Evolutionary conservation across 164 flowering plant species (phyloP).

Genomic region (Chimonanthus praecox): DNA sequence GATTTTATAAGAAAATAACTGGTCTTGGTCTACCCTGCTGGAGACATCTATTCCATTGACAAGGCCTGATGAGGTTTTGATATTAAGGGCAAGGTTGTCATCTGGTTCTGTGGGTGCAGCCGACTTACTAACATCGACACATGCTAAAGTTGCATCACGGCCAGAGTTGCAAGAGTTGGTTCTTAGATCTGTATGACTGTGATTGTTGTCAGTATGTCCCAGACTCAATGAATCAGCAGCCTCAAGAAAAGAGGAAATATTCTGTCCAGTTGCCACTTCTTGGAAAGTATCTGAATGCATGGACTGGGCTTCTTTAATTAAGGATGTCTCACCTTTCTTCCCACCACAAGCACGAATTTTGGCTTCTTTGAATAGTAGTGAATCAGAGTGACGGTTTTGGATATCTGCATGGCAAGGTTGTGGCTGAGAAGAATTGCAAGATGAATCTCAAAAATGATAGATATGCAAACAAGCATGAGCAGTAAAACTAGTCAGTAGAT

Average conservation of each 20-base stretch:
- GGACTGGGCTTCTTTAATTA: slow-evolving; percentile 16
- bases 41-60: slow-evolving; percentile 46
- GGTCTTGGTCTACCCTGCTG: slow-evolving; percentile 35
- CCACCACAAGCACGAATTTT: slow-evolving; percentile 3
- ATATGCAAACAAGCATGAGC: background rate
- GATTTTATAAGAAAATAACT: slow-evolving; percentile 27
- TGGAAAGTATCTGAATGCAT: slow-evolving; percentile 14
- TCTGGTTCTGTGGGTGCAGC: slow-evolving; percentile 11
- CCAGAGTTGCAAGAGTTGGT: slow-evolving; percentile 6
- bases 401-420: slow-evolving; percentile 8
- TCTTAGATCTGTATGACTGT: slow-evolving; percentile 30
- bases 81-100: slow-evolving; percentile 8
- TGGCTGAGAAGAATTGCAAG: background rate
- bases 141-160: slow-evolving; percentile 3
- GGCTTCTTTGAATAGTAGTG: slow-evolving; percentile 7
- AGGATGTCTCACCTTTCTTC: slow-evolving; percentile 26
- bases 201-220: slow-evolving; percentile 5
- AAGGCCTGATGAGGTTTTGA: slow-evolving; percentile 22
- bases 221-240: slow-evolving; percentile 12
- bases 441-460: background rate
- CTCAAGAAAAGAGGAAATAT: slow-evolving; percentile 8
- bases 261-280: slow-evolving; percentile 15
- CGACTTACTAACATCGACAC: slow-evolving; percentile 10
- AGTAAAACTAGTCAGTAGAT: background rate
- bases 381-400: slow-evolving; percentile 1